phyloP scores from a whole-genome alignment of 352 stramenopile species.

The Pythium chondricola region DNA sequence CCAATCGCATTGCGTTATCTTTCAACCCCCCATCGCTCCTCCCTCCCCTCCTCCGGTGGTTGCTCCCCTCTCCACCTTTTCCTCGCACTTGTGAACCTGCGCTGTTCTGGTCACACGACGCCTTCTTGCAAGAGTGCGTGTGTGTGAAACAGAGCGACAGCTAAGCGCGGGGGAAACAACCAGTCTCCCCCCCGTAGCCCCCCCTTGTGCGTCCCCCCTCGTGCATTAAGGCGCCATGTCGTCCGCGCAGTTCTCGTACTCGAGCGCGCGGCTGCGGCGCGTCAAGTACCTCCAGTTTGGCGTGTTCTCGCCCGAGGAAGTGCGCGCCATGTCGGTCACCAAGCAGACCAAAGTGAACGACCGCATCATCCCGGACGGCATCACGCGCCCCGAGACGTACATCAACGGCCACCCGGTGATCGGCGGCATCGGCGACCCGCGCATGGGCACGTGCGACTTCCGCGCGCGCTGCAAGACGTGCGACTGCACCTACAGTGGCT shows the following conservation, averaged over 20 bases:
- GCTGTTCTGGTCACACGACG: constrained; percentile 39
- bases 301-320: constrained; percentile 96
- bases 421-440: constrained; percentile 97
- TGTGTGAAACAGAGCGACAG: constrained; percentile 3
- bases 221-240: constrained; percentile 32
- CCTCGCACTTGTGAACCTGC: constrained; percentile 68
- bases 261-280: constrained; percentile 88
- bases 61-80: constrained; percentile 1
- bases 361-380: constrained; percentile 93
- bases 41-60: background rate
- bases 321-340: constrained; percentile 95
- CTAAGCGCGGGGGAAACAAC: background rate
- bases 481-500: constrained; percentile 90
- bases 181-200: background rate
- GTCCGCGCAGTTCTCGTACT: constrained; percentile 94
- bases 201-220: background rate
- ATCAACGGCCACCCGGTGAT: constrained; percentile 95
- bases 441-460: constrained; percentile 94
- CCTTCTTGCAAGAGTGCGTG: constrained; percentile 8
- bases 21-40: background rate
- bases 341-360: constrained; percentile 97
- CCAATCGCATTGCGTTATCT: constrained; percentile 18
- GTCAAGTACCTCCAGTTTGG: constrained; percentile 99
- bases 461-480: constrained; percentile 88
- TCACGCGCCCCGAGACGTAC: constrained; percentile 88